These are phyloP conservation scores for Trichopus zeylanicus DNA, from an alignment of 116 monocot species.

Conservation along the genomic window DNA sequence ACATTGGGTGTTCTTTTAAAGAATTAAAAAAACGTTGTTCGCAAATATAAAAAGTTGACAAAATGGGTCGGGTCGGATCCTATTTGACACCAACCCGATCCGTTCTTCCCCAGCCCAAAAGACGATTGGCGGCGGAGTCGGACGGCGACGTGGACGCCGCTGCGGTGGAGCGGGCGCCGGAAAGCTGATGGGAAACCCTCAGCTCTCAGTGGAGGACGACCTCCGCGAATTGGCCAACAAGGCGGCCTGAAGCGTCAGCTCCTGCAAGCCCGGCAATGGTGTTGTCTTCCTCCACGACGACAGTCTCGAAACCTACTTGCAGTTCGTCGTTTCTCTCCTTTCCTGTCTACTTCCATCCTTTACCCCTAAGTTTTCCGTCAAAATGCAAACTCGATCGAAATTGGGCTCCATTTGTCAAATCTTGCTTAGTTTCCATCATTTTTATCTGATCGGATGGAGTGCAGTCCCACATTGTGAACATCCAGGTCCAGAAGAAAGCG, in stretches of 20 bases:
- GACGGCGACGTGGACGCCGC: conserved; percentile 56
- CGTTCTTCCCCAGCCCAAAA: not conserved
- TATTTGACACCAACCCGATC: too few relatives aligned
- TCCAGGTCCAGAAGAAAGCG: conserved; percentile 97
- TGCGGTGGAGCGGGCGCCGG: conserved; percentile 16
- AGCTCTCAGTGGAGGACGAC: conserved; percentile 55
- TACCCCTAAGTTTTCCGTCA: not conserved
- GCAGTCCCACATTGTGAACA: conserved; percentile 88
- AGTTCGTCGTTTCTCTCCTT: conserved; percentile 27
- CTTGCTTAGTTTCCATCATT: conserved; percentile 8
- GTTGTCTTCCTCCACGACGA: conserved; percentile 74
- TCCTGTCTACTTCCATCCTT: not conserved
- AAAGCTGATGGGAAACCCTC: conserved; percentile 36
- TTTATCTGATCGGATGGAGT: conserved; percentile 84
- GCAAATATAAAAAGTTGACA: too few relatives aligned
- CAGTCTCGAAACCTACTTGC: conserved; percentile 94
- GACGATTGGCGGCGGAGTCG: conserved; percentile 56
- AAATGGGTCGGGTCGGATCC: too few relatives aligned
- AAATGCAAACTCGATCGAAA: not conserved
- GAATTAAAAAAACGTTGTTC: too few relatives aligned
- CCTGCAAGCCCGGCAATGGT: conserved; percentile 91
- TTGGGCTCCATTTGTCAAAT: not conserved
- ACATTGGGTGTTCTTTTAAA: too few relatives aligned
- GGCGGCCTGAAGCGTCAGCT: conserved; percentile 94
- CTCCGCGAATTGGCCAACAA: conserved; percentile 83